These are phyloP conservation scores for Trichoderma erinaceum DNA, from an alignment of 495 filamentous ascomycete genomes.

Conservation along the genomic window DNA sequence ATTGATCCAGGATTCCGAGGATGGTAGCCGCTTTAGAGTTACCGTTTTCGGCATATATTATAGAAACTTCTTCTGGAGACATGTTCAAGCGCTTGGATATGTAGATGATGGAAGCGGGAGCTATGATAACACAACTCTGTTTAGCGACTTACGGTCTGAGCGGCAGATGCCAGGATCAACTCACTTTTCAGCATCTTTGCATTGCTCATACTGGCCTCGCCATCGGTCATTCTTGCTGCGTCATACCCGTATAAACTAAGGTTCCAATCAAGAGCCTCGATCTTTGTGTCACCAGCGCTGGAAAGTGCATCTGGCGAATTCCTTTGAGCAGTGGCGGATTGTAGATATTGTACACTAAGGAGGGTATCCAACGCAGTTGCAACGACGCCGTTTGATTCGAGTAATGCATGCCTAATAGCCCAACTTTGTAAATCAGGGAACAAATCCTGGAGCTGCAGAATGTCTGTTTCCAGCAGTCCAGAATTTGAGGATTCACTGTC, in stretches of 20 bases:
- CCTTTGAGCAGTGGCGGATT: conserved; percentile 50
- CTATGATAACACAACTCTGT: background rate
- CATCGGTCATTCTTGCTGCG: conserved; percentile 10
- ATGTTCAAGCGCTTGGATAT: conserved; percentile 23
- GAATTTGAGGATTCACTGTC: conserved; percentile 33
- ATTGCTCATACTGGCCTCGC: conserved; percentile 10
- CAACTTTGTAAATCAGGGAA: conserved; percentile 61
- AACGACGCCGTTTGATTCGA: conserved; percentile 56
- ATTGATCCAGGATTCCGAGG: conserved; percentile 24
- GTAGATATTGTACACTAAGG: conserved; percentile 66
- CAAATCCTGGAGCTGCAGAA: conserved; percentile 53
- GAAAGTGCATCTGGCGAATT: conserved; percentile 80
- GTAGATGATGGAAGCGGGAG: conserved; percentile 23
- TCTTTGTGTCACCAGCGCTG: conserved; percentile 34
- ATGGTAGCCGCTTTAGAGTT: conserved; percentile 24
- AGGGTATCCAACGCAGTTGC: conserved; percentile 74
- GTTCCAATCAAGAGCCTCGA: background rate
- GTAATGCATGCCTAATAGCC: conserved; percentile 58
- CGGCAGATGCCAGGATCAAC: background rate
- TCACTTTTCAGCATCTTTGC: conserved; percentile 20
- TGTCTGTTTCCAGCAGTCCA: conserved; percentile 51
- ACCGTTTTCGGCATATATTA: conserved; percentile 22
- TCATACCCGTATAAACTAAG: background rate
- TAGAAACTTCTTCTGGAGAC: conserved; percentile 21
- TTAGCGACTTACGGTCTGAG: background rate